A percentile compares a stretch with the other conserved stretches of the same genome.
Evolutionary conservation across 1,284 basidiomycete species (phyloP).

Genomic region (Fomes fomentarius): DNA sequence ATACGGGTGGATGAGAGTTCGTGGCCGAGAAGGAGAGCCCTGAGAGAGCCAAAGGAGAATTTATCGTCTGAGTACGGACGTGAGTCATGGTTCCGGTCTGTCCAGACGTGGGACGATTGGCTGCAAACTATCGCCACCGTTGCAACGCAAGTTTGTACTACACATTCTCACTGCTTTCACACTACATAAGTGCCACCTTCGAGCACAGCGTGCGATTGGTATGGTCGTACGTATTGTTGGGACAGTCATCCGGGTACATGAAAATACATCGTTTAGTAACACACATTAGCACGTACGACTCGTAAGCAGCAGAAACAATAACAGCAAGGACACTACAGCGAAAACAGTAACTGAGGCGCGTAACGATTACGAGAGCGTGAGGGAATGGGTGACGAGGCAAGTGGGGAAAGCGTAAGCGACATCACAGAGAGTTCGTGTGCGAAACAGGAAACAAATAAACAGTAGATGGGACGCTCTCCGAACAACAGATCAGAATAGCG

Average conservation of each 20-base stretch:
- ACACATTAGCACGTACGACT: constrained; percentile 20
- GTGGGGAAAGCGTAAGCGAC: background rate
- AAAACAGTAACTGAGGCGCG: constrained; percentile 6
- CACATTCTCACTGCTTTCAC: too few relatives aligned
- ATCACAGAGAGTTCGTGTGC: background rate
- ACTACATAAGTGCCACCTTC: too few relatives aligned
- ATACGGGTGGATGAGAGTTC: background rate
- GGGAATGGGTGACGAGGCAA: background rate
- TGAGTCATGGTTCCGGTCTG: background rate
- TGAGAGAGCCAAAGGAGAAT: background rate
- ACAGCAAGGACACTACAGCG: constrained; percentile 11
- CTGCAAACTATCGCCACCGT: too few relatives aligned
- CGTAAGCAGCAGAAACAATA: constrained; percentile 16
- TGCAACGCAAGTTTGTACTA: too few relatives aligned
- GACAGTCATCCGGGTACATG: constrained; percentile 11
- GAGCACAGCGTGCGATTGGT: too few relatives aligned
- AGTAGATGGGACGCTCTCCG: constrained; percentile 14
- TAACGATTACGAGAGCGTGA: constrained; percentile 9
- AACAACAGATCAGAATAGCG: constrained; percentile 17
- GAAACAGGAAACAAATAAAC: constrained; percentile 12
- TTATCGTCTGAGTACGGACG: background rate
- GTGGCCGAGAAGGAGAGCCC: background rate
- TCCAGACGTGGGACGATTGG: too few relatives aligned
- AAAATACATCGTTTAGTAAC: constrained; percentile 20
- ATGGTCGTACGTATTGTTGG: constrained; percentile 6